These are phyloP conservation scores for Xylariaceae sp. DNA, from an alignment of 2,329 filamentous ascomycete species.

Conservation along the genomic window DNA sequence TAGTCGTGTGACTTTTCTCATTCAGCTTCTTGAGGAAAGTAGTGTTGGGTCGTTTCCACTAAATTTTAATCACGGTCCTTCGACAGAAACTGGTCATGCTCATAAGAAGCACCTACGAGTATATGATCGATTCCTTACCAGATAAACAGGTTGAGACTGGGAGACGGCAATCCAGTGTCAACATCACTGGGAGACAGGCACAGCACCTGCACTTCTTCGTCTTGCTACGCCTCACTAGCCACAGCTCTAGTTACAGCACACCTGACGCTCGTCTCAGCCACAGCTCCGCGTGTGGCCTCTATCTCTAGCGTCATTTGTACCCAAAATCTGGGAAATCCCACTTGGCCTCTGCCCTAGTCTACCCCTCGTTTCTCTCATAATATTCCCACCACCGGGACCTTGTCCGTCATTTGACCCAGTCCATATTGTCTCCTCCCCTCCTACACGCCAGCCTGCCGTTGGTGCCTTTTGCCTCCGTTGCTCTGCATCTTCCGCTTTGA, in stretches of 20 bases:
- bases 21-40: conserved; percentile 9
- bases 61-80: too few species aligned
- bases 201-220: background rate
- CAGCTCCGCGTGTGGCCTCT: conserved; percentile 11
- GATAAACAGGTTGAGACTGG: conserved; percentile 22
- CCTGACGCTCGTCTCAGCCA: conserved; percentile 9
- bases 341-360: conserved; percentile 13
- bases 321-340: conserved; percentile 2
- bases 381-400: too few species aligned
- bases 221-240: conserved; percentile 15
- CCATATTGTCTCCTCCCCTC: conserved; percentile 30
- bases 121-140: conserved; percentile 19
- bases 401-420: conserved; percentile 20
- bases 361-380: conserved; percentile 10
- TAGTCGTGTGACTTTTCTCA: conserved; percentile 21
- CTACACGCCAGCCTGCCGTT: conserved; percentile 24
- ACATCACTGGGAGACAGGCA: conserved; percentile 14
- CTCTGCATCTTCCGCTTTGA: conserved; percentile 31
- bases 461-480: conserved; percentile 21
- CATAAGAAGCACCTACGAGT: conserved; percentile 19
- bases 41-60: conserved; percentile 1
- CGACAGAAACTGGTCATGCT: conserved; percentile 21
- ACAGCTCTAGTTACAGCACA: conserved; percentile 3
- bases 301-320: too few species aligned
- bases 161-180: conserved; percentile 16